These are phyloP conservation scores for Coemansia sp. DNA, from an alignment of 192 early-diverging fungal species.

Conservation along the genomic window DNA sequence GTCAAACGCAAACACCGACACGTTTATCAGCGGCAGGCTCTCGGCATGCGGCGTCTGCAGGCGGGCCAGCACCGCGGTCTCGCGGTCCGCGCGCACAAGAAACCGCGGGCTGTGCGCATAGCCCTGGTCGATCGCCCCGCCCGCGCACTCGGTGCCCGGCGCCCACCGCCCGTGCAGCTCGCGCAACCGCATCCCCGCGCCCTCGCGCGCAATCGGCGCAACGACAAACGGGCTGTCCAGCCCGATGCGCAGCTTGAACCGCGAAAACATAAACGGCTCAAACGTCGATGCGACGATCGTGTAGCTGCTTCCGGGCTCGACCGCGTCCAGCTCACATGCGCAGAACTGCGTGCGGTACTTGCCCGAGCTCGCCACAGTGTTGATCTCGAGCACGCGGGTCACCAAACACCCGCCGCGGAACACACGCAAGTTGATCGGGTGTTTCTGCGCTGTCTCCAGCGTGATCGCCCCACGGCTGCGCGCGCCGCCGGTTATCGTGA, in stretches of 20 bases:
- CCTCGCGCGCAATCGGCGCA: slow-evolving; percentile 67
- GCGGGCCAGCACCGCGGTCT: slow-evolving; percentile 63
- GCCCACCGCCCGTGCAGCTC: slow-evolving; percentile 54
- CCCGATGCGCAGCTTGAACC: slow-evolving; percentile 65
- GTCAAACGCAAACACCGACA: slow-evolving; percentile 62
- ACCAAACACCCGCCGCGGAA: slow-evolving; percentile 71
- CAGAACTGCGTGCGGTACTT: slow-evolving; percentile 78
- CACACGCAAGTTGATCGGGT: slow-evolving; percentile 66
- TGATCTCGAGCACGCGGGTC: slow-evolving; percentile 57
- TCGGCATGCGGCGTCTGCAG: slow-evolving; percentile 67
- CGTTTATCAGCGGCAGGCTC: slow-evolving; percentile 64
- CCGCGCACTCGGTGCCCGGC: slow-evolving; percentile 59
- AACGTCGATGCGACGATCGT: slow-evolving; percentile 78
- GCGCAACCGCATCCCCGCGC: slow-evolving; percentile 66
- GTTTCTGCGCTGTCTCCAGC: slow-evolving; percentile 66
- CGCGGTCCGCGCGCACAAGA: slow-evolving; percentile 55
- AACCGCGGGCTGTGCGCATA: slow-evolving; percentile 69
- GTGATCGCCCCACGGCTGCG: slow-evolving; percentile 47
- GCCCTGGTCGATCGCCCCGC: slow-evolving; percentile 55
- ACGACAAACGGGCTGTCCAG: slow-evolving; percentile 54
- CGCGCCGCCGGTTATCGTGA: slow-evolving; percentile 49
- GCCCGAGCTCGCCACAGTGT: slow-evolving; percentile 69
- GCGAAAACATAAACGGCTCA: slow-evolving; percentile 66
- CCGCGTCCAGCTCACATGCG: slow-evolving; percentile 60
- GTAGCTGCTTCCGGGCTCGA: slow-evolving; percentile 65